A percentile compares a stretch with the other conserved stretches of the same genome.
Conservation (phyloP, 2,329 filamentous ascomycete species). For the Claviceps arundinis region DNA sequence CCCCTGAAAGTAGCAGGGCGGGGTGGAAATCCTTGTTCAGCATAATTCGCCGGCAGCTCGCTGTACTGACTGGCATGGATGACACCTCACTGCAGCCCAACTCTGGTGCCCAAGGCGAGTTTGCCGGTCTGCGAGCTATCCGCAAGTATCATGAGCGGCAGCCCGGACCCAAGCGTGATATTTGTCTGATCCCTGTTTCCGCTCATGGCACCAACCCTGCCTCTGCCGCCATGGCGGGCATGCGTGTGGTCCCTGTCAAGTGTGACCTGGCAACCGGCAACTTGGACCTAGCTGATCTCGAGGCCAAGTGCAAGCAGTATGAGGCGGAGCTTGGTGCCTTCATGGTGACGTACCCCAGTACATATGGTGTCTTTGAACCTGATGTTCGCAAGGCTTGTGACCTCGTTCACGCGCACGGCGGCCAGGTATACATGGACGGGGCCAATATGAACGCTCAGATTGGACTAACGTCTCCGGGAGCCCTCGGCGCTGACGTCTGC, state of each 20-base stretch:
- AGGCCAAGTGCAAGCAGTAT: constrained; percentile 81
- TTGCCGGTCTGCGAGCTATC: constrained; percentile 78
- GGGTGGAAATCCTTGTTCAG: constrained; percentile 61
- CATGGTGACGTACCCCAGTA: constrained; percentile 95
- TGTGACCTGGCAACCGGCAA: constrained; percentile 81
- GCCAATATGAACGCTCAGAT: constrained; percentile 99
- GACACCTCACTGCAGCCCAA: constrained; percentile 87
- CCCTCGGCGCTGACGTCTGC: constrained; percentile 93
- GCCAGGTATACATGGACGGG: constrained; percentile 96
- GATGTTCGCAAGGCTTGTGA: constrained; percentile 74
- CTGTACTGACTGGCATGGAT: constrained; percentile 78
- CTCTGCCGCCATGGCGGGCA: constrained; percentile 88
- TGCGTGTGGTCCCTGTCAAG: constrained; percentile 87
- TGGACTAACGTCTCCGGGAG: constrained; percentile 83
- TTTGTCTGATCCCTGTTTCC: constrained; percentile 88
- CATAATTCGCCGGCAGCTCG: constrained; percentile 62
- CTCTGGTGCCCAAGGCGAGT: constrained; percentile 91
- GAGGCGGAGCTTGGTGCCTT: constrained; percentile 76
- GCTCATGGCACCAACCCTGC: constrained; percentile 95
- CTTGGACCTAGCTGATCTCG: constrained; percentile 73
- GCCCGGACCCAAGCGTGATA: constrained; percentile 60
- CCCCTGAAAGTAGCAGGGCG: constrained; percentile 45
- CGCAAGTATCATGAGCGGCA: constrained; percentile 67
- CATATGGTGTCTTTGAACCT: constrained; percentile 89
- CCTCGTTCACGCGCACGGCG: constrained; percentile 74